Evolutionary conservation across 2,329 filamentous ascomycete genomes (phyloP).

Genomic region (Sporothrix protearum): DNA sequence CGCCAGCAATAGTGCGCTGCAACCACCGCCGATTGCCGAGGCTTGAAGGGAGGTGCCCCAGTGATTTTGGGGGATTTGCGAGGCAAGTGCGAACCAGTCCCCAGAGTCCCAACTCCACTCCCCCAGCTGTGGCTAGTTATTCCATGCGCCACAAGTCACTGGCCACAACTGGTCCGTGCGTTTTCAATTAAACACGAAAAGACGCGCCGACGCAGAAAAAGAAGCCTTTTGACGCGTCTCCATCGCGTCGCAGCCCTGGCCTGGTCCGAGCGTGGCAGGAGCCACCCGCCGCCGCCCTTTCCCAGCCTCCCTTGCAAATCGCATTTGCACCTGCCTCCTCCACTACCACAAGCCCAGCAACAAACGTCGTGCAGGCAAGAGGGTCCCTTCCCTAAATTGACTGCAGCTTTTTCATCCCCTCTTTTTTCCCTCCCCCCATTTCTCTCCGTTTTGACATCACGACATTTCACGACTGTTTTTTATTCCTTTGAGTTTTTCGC

Average conservation of each 20-base stretch:
- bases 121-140: constrained; percentile 19
- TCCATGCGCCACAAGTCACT: constrained; percentile 12
- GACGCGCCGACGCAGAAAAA: constrained; percentile 22
- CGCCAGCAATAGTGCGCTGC: constrained; percentile 1
- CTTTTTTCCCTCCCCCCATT: neutral
- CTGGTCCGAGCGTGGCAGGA: constrained; percentile 21
- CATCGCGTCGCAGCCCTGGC: constrained; percentile 19
- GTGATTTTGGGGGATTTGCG: neutral
- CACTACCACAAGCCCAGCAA: neutral
- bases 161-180: constrained; percentile 17
- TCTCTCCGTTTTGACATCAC: constrained; percentile 15
- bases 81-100: neutral
- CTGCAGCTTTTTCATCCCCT: constrained; percentile 16
- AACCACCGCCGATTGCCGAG: constrained; percentile 23
- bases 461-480: neutral
- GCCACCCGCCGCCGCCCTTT: constrained; percentile 21
- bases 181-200: constrained; percentile 30
- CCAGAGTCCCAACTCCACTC: neutral
- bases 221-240: constrained; percentile 23
- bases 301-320: constrained; percentile 25
- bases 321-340: neutral
- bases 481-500: neutral
- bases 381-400: constrained; percentile 11
- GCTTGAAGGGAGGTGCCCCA: constrained; percentile 11
- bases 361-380: constrained; percentile 9